Evolutionary conservation across 2,329 filamentous ascomycete genomes (phyloP), one percentile per base, ranked within the genome.

Genomic region (Aureobasidium sp.): DNA sequence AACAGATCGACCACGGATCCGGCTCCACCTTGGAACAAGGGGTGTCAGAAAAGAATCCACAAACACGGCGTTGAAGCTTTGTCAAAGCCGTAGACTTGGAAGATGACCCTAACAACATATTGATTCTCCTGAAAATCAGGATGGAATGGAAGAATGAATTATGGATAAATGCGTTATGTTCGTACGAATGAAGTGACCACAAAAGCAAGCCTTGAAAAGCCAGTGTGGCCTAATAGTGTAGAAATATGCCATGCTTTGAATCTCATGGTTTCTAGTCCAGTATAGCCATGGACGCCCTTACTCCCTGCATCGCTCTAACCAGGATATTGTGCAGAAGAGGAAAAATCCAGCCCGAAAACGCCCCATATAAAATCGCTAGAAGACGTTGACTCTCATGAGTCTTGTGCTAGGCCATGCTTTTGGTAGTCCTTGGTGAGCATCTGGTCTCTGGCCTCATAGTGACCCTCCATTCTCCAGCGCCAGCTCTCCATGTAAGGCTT

Each of bases 381-480:
- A 42, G 5, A 51, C 42, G 50, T 27, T 45, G 53, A 34, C n/a
- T 10, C 27, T 37, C 9, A 34, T 34, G 39, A 44, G 11, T 34
- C 30, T 25, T 57, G 36, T 5, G 45, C 4, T 6, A 59, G 14
- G 13, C 57, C 57, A 27, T 59, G 44, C 36, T 59, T 59, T 14
- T 49, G 7, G 37, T 59, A 59, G 9, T 59, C 57, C 21, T 50
- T 50, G 8, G 32, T 42, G 36, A 50, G 34, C 25, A 49, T n/a
- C 16, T 41, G 27, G 21, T 74, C 71, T 55, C 65, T 67, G 5
- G 68, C 73, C 42, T 73, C 69, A 29, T 69, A 73, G 64, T 71
- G 76, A 65, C 66, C 76, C 66, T 69, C 70, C 72, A 71, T 70
- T 64, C 53, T 68, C 74, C 65, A 74, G 65, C 68, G 69, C 51